These are phyloP conservation scores for Xylaria flabelliformis DNA, from an alignment of 495 filamentous ascomycete species.

Conservation along the genomic window DNA sequence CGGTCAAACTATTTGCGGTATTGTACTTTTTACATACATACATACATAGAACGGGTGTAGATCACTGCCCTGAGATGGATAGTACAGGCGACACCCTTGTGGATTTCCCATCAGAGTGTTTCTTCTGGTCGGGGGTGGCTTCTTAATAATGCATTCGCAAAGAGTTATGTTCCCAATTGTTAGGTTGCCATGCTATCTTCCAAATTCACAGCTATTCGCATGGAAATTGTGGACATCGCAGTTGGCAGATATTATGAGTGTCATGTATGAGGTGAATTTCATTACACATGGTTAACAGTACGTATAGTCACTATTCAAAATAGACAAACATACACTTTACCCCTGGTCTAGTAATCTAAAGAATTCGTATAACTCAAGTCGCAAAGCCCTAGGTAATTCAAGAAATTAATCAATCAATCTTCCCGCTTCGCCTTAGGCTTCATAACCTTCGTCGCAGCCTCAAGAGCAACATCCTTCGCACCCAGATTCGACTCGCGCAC, in stretches of 20 bases:
- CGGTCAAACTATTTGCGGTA: background rate
- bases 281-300: background rate
- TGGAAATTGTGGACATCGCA: background rate
- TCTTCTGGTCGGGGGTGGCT: background rate
- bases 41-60: background rate
- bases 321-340: background rate
- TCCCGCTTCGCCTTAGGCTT: slow-evolving; percentile 30
- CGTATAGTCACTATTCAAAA: background rate
- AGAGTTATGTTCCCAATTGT: background rate
- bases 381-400: background rate
- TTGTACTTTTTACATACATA: background rate
- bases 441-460: slow-evolving; percentile 47
- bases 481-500: slow-evolving; percentile 60
- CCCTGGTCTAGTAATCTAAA: background rate
- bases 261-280: background rate
- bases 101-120: background rate
- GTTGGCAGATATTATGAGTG: background rate
- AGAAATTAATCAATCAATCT: background rate
- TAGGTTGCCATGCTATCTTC: background rate
- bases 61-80: background rate
- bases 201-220: background rate
- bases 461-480: slow-evolving; percentile 59
- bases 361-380: background rate
- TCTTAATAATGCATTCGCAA: background rate
- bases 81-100: background rate